Percentiles rank a stretch among this genome's conserved stretches.
These are phyloP conservation scores for Metschnikowia cerradonensis DNA, from an alignment of 805 yeast species.

Conservation along the genomic window DNA sequence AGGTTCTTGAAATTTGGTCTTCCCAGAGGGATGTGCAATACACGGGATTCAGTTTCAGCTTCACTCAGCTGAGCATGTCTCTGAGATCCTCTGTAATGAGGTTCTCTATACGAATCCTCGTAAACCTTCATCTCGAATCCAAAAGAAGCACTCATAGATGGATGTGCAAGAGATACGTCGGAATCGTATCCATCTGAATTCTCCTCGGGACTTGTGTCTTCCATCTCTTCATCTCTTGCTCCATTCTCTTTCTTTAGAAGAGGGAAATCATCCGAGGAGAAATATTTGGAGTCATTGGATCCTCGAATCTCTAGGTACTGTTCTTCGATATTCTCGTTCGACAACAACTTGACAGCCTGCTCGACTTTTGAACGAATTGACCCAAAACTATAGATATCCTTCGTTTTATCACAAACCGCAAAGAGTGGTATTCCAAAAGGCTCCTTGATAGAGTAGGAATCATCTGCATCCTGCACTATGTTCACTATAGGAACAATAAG, in stretches of 20 bases:
- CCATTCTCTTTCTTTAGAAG: slow-evolving; percentile 14
- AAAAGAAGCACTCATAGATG: slow-evolving; percentile 45
- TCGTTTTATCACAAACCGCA: slow-evolving; percentile 46
- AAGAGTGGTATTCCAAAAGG: slow-evolving; percentile 78
- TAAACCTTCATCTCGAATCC: slow-evolving; percentile 46
- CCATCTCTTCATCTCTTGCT: background rate
- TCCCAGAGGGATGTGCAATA: slow-evolving; percentile 43
- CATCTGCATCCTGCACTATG: slow-evolving; percentile 34
- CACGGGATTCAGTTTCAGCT: background rate
- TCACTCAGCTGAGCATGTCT: background rate
- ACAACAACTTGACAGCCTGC: slow-evolving; percentile 24
- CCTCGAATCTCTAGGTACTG: slow-evolving; percentile 21
- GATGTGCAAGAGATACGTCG: slow-evolving; percentile 50
- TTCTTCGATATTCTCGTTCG: slow-evolving; percentile 21
- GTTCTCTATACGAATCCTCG: slow-evolving; percentile 19
- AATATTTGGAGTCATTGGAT: slow-evolving; percentile 14
- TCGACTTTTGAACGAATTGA: slow-evolving; percentile 56
- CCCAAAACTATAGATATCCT: slow-evolving; percentile 55
- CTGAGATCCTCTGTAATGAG: background rate
- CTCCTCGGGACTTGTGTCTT: background rate
- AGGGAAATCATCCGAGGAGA: slow-evolving; percentile 33
- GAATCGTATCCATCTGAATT: slow-evolving; percentile 38
- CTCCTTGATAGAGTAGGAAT: slow-evolving; percentile 34
- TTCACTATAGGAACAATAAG: slow-evolving; percentile 58
- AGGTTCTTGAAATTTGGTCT: slow-evolving; percentile 39